These are phyloP conservation scores for Saraca asoca DNA, from an alignment of 331 rosid genomes.

Conservation along the genomic window DNA sequence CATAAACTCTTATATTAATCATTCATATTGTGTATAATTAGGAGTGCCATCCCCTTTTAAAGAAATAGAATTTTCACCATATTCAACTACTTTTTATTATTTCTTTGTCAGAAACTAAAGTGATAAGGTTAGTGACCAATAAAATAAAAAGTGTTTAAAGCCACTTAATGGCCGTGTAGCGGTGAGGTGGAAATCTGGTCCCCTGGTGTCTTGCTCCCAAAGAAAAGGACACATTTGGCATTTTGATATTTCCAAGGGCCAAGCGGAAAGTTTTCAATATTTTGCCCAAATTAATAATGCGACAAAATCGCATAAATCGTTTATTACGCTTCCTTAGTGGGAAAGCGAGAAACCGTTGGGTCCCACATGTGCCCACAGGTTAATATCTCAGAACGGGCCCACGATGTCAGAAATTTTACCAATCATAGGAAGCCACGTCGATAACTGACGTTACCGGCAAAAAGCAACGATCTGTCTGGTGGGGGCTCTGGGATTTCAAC, in stretches of 20 bases:
- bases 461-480: too few species aligned
- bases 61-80: slow-evolving; percentile 3
- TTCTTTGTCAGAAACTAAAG: slow-evolving; percentile 34
- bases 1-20: too few species aligned
- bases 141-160: slow-evolving; percentile 1
- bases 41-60: too few species aligned
- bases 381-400: neutral
- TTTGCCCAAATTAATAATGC: neutral
- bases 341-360: slow-evolving; percentile 31
- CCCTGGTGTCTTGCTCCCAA: neutral
- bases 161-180: neutral
- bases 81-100: slow-evolving; percentile 32
- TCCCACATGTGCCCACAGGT: slow-evolving; percentile 17
- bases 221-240: slow-evolving; percentile 18
- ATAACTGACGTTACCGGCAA: neutral
- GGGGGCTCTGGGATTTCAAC: too few species aligned
- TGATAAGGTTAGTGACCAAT: slow-evolving; percentile 25
- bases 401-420: neutral
- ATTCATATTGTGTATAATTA: too few species aligned
- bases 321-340: slow-evolving; percentile 12
- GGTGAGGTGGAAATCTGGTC: neutral
- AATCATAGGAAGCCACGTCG: neutral
- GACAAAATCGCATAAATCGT: neutral
- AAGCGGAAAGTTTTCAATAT: neutral
- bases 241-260: slow-evolving; percentile 18